phyloP scores from a whole-genome alignment of 169 alveolate species.

The Neospora caninum region DNA sequence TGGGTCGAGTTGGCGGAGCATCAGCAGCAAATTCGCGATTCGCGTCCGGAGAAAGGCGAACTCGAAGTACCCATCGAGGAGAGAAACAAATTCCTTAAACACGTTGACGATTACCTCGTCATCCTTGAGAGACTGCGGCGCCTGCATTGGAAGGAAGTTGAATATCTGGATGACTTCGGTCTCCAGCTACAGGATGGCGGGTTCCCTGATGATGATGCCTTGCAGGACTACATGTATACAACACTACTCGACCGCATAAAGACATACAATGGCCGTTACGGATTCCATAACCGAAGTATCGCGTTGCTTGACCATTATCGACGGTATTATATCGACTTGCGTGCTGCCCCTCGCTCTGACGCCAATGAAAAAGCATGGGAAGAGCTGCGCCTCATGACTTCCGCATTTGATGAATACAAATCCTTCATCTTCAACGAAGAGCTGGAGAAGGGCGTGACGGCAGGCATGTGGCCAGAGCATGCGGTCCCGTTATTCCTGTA shows the following conservation, averaged over 20 bases:
- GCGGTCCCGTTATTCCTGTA: neutral
- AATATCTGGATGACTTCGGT: neutral
- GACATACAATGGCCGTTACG: neutral
- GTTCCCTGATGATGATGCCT: neutral
- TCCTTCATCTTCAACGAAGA: neutral
- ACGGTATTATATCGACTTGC: neutral
- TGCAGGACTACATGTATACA: neutral
- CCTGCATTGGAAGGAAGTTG: neutral
- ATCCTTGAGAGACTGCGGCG: conserved; percentile 5
- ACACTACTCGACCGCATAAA: neutral
- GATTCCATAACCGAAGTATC: neutral
- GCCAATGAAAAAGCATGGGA: neutral
- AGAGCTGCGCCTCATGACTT: neutral
- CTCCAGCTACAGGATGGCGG: neutral
- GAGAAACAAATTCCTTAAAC: neutral
- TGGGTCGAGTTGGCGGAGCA: neutral
- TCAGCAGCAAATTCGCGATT: neutral
- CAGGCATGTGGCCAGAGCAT: neutral
- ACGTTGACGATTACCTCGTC: neutral
- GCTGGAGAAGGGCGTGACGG: neutral
- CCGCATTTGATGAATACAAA: neutral
- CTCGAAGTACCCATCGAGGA: neutral
- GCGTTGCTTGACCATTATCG: neutral
- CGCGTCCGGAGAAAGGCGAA: neutral
- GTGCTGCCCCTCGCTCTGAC: neutral